Percentiles rank a stretch among this genome's conserved stretches.
Conservation (phyloP, 139 green algal species). For the Mesostigma viride region DNA sequence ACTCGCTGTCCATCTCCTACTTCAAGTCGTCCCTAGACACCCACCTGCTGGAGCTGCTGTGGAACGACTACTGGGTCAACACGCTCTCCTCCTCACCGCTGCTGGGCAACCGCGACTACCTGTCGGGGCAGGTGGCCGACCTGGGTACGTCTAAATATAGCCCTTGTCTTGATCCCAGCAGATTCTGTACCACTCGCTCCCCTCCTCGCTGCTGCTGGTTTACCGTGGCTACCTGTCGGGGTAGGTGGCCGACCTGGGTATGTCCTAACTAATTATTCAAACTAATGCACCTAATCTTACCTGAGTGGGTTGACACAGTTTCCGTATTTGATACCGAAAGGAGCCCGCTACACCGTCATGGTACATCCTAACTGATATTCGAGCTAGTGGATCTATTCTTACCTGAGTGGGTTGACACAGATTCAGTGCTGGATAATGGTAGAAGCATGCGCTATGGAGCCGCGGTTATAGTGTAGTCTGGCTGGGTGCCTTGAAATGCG, state of each 20-base stretch:
- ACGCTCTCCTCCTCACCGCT: conserved; percentile 74
- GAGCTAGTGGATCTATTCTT: background rate
- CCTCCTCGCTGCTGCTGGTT: conserved; percentile 57
- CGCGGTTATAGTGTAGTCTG: too few species aligned
- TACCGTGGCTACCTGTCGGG: conserved; percentile 61
- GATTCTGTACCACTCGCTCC: conserved; percentile 52
- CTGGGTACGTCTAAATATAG: conserved; percentile 41
- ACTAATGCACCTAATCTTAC: too few species aligned
- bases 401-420: too few species aligned
- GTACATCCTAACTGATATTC: background rate
- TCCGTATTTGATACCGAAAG: background rate
- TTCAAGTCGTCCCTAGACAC: conserved; percentile 86
- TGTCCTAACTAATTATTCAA: conserved; percentile 14
- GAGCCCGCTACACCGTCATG: background rate
- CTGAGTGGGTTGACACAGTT: conserved; percentile 3
- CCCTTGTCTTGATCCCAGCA: background rate
- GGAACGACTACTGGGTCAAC: conserved; percentile 92
- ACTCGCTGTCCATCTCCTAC: conserved; percentile 63
- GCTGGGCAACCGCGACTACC: conserved; percentile 58
- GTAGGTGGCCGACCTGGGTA: conserved; percentile 71
- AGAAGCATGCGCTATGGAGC: too few species aligned
- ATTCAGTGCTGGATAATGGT: too few species aligned
- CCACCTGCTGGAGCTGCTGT: conserved; percentile 76
- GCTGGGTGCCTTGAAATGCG: too few species aligned
- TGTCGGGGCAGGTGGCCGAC: conserved; percentile 68